phyloP scores from a whole-genome alignment of 2,329 filamentous ascomycete genomes.

The Colletotrichum sublineola region DNA sequence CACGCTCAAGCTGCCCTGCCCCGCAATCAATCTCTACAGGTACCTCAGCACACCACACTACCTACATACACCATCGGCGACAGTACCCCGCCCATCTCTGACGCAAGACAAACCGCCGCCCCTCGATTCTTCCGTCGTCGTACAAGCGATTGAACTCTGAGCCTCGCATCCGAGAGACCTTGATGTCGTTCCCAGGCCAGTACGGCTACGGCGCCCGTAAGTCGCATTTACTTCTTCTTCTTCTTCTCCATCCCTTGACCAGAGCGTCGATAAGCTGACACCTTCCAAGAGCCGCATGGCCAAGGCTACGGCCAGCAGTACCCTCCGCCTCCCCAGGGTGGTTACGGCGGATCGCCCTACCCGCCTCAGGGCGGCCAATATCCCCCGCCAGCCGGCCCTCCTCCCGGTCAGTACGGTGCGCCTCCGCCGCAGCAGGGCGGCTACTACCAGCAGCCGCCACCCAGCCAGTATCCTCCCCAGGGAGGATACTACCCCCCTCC shows the following conservation, averaged over 20 bases:
- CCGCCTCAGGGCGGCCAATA: slow-evolving; percentile 52
- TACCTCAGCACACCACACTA: neutral
- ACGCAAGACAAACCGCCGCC: slow-evolving; percentile 13
- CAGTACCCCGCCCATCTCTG: slow-evolving; percentile 32
- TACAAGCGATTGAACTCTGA: slow-evolving; percentile 2
- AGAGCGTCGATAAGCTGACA: neutral
- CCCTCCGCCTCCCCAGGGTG: slow-evolving; percentile 48
- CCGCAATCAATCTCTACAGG: slow-evolving; percentile 14
- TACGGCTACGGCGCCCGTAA: slow-evolving; percentile 53
- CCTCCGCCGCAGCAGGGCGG: slow-evolving; percentile 55
- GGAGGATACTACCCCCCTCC: slow-evolving; percentile 52
- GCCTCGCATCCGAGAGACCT: slow-evolving; percentile 23
- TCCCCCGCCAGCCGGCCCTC: slow-evolving; percentile 50
- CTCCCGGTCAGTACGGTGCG: slow-evolving; percentile 54
- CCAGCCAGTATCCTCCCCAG: slow-evolving; percentile 52
- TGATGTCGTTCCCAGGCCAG: slow-evolving; percentile 54
- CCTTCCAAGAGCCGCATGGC: slow-evolving; percentile 42
- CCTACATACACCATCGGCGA: neutral
- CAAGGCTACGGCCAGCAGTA: slow-evolving; percentile 58
- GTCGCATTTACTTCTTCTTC: slow-evolving; percentile 35
- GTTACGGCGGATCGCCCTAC: slow-evolving; percentile 48
- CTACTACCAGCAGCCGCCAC: slow-evolving; percentile 53
- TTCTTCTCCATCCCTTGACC: neutral
- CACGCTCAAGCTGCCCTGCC: neutral
- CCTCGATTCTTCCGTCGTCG: slow-evolving; percentile 22